A percentile compares a stretch with the other conserved stretches of the same genome.
These are phyloP conservation scores for Boechera retrofracta DNA, from an alignment of 345 rosid genomes.

Conservation along the genomic window DNA sequence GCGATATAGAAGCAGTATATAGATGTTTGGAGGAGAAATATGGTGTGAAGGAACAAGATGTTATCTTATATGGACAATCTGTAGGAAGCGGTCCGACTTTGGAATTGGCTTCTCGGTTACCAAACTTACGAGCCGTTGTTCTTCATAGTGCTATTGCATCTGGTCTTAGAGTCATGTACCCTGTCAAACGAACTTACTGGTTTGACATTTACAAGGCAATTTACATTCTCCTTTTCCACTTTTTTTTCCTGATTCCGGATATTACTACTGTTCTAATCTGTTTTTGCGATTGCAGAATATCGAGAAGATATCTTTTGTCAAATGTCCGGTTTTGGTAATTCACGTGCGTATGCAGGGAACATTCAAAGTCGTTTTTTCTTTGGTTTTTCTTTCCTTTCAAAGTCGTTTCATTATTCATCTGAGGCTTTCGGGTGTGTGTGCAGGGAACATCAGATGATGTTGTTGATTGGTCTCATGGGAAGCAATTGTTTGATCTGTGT, in stretches of 20 bases:
- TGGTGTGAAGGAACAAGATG: slow-evolving; percentile 81
- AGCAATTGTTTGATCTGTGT: slow-evolving; percentile 83
- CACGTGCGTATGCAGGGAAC: slow-evolving; percentile 56
- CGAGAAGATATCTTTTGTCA: slow-evolving; percentile 77
- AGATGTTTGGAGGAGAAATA: slow-evolving; percentile 79
- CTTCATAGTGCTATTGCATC: slow-evolving; percentile 94
- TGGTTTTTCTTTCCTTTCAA: background rate
- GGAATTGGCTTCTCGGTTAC: slow-evolving; percentile 77
- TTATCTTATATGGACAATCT: slow-evolving; percentile 89
- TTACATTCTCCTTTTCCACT: background rate
- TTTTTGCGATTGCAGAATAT: slow-evolving; percentile 65
- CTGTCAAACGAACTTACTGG: slow-evolving; percentile 93
- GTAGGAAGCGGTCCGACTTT: slow-evolving; percentile 96
- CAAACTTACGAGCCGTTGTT: slow-evolving; percentile 81
- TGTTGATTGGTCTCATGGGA: slow-evolving; percentile 90
- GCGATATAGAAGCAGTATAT: slow-evolving; percentile 88
- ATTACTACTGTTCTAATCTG: slow-evolving; percentile 24
- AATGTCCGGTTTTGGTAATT: slow-evolving; percentile 79
- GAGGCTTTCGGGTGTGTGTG: slow-evolving; percentile 24
- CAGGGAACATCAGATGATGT: slow-evolving; percentile 96
- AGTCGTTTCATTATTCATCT: slow-evolving; percentile 1
- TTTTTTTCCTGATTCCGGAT: background rate
- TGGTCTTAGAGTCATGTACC: slow-evolving; percentile 90
- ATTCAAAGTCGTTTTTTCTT: no score
- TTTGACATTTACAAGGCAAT: slow-evolving; percentile 89